Evolutionary conservation across 1,284 basidiomycete genomes (phyloP), one percentile per base, ranked within the genome.

Genomic region (Pseudozyma thailandica): DNA sequence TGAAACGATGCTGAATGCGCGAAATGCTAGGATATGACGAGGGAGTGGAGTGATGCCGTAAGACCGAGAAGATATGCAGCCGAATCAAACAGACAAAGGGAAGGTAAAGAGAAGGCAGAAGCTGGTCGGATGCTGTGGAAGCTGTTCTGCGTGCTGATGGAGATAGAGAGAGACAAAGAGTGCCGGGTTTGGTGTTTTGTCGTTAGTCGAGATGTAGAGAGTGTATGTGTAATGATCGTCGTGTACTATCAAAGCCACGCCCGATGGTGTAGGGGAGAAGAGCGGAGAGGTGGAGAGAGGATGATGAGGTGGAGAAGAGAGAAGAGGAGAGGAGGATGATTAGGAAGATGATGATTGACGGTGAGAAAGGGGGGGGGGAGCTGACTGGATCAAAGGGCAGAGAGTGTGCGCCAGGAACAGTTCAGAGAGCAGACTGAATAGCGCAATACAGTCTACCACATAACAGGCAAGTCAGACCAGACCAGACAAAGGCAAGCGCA

Each of bases 191-290:
- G 18, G 39, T 30, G 15, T n/a, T n/a, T n/a, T n/a, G 44, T 31
- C 15, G 31, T 39, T 41, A 13, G 18, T 50, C n/a, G 37, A 30
- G n/a, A 21, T 4, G 26, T 35, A 45, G 15, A 12, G 12, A 23
- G 47, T 38, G 21, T 30, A 49, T 48, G 48, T 39, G 37, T 38
- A 44, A 21, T 41, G 39, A 49, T 56, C 52, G 63, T 66, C 63
- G 63, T 56, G 53, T 51, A 35, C 63, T 66, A 41, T 66, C 57
- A 66, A 66, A 66, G 63, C 57, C 52, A 59, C 63, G 52, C 48
- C 26, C 48, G 63, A 51, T 33, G 31, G 21, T 27, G 53, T 26
- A 16, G 25, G 37, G 23, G 49, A 51, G 35, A 41, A 52, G 45
- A 44, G 44, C 41, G 44, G 45, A 44, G 44, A 28, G 42, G 54